A percentile compares a stretch with the other conserved stretches of the same genome.
phyloP scores from a whole-genome alignment of 257 asterid genomes.

The Linaria vulgaris region DNA sequence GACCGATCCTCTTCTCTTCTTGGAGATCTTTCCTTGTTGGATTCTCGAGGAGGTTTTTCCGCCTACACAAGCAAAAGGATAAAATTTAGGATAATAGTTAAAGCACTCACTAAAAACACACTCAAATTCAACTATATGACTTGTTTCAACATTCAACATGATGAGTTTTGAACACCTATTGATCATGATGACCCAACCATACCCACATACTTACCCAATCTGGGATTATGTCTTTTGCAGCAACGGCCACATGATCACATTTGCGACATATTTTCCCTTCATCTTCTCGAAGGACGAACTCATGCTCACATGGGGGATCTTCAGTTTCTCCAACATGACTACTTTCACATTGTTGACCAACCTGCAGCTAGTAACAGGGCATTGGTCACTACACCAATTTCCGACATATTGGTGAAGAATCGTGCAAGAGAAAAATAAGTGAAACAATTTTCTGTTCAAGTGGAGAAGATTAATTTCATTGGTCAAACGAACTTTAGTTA shows the following conservation, averaged over 20 bases:
- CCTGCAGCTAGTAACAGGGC: conserved; percentile 26
- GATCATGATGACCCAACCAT: conserved; percentile 2
- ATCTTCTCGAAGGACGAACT: conserved; percentile 34
- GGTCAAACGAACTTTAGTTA: too few species aligned
- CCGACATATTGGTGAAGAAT: too few species aligned
- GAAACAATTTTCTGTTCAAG: too few species aligned
- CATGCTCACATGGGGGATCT: conserved; percentile 35
- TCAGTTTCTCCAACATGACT: conserved; percentile 30
- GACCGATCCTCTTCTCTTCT: conserved; percentile 19
- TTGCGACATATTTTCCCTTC: conserved; percentile 36
- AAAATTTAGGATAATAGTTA: background rate
- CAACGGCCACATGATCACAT: conserved; percentile 39
- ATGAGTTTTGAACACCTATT: background rate
- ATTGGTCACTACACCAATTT: conserved; percentile 10
- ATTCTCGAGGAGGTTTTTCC: background rate
- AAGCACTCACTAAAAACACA: conserved; percentile 2
- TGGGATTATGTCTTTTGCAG: conserved; percentile 41
- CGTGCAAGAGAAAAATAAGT: too few species aligned
- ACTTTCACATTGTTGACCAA: conserved; percentile 10
- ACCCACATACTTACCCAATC: conserved; percentile 44
- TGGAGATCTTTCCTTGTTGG: conserved; percentile 14
- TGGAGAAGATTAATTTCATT: too few species aligned
- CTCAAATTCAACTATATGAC: background rate
- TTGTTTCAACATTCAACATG: background rate
- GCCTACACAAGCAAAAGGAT: conserved; percentile 28